These are phyloP conservation scores for Pulicaria dysenterica DNA, from an alignment of 129 eudicot species.

Conservation along the genomic window DNA sequence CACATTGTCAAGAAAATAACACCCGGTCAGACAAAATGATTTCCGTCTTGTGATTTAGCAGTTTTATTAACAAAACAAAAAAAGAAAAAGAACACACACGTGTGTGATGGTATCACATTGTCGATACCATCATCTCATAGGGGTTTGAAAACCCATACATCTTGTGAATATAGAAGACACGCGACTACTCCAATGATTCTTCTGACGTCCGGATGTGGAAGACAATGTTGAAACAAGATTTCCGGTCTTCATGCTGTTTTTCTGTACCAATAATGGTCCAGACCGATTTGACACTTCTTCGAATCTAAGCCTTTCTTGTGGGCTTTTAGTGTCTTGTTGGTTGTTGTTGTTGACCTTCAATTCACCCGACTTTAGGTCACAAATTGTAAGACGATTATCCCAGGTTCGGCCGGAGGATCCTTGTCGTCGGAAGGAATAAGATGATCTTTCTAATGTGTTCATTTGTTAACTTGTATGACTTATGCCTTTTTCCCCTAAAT, in stretches of 20 bases:
- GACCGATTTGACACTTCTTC: not conserved
- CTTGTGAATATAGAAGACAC: constrained; percentile 43
- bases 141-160: constrained; percentile 35
- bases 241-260: not conserved
- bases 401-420: constrained; percentile 74
- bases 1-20: not conserved
- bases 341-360: constrained; percentile 7
- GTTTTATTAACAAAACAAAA: constrained; percentile 3
- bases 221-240: constrained; percentile 3
- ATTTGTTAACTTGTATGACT: constrained; percentile 22
- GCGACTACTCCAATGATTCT: constrained; percentile 29
- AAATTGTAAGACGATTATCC: constrained; percentile 30
- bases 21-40: not conserved
- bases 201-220: constrained; percentile 28
- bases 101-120: not conserved
- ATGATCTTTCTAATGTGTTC: constrained; percentile 62
- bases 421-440: constrained; percentile 63
- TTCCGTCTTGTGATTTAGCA: not conserved
- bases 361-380: constrained; percentile 26
- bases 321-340: not conserved
- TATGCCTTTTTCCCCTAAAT: not conserved
- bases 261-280: not conserved
- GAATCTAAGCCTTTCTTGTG: not conserved
- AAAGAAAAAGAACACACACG: not conserved
- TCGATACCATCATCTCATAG: constrained; percentile 6